Evolutionary conservation across 257 asterid species (phyloP), one percentile per base, ranked within the genome.

Genomic region (Solanum pinnatisectum): DNA sequence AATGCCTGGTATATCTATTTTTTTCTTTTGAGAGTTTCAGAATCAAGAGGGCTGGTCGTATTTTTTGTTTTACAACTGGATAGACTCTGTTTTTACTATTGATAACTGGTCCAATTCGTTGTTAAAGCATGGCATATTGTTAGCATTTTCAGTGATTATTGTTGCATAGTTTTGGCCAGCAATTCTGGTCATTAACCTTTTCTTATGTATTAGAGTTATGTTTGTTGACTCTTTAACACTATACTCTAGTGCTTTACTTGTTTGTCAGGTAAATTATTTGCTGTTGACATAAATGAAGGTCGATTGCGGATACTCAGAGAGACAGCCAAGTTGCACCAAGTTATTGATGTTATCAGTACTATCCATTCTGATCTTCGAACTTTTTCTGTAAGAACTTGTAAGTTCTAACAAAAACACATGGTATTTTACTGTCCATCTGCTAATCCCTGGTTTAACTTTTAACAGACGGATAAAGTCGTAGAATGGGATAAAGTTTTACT

Each of bases 271-370:
- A 91, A 87, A 92, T 89, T 96, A 73, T 90, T 91, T 88, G 98
- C 98, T 32, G 91, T 96, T 81, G 99, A 95, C 88, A 77, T 95
- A 89, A 96, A 96, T 90, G 63, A 93, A 90, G 98, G 99, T 87
- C 95, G 99, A 36, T 78, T 96, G 92, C 92, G 99, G 93, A 96
- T 96, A 83, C 98, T 96, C 73, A 90, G 92, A 92, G 98, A 96
- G 94, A 92, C 99, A 82, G 99, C 99, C 77, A 90, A 91, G 89
- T 87, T 88, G 91, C 98, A 96, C 35, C 92, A 91, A 86, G 94
- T 94, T 81, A 84, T 88, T 83, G 91, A 92, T 88, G 92, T 93
- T 76, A 89, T 96, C 90, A 94, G 93, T 74, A 89, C 94, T 88
- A 67, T 94, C 84, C 95, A 94, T 93, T 93, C 96, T 84, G 98